Conservation (phyloP, 306 rosid species). For the Luffa acutangula region DNA sequence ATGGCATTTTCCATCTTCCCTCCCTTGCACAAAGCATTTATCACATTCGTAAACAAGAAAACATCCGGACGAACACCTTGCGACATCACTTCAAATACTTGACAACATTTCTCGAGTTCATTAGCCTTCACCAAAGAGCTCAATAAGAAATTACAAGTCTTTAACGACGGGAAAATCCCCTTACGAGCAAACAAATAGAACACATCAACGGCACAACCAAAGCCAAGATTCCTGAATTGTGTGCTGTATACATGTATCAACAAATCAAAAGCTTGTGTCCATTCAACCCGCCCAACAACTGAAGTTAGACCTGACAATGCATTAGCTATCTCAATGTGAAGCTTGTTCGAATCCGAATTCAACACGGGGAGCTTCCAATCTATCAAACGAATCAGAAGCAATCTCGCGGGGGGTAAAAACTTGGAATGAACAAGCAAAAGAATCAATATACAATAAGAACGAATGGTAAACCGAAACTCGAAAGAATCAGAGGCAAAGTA, state of each 20-base stretch:
- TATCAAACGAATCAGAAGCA: slow-evolving; percentile 38
- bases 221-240: slow-evolving; percentile 33
- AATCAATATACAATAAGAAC: slow-evolving; percentile 50
- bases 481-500: slow-evolving; percentile 31
- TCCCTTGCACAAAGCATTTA: slow-evolving; percentile 45
- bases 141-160: slow-evolving; percentile 44
- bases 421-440: slow-evolving; percentile 39
- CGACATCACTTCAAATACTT: slow-evolving; percentile 35
- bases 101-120: slow-evolving; percentile 31
- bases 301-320: slow-evolving; percentile 26
- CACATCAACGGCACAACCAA: slow-evolving; percentile 30
- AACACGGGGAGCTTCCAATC: slow-evolving; percentile 30
- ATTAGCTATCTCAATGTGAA: slow-evolving; percentile 30
- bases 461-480: slow-evolving; percentile 41
- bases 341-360: slow-evolving; percentile 8
- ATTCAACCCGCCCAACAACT: slow-evolving; percentile 4
- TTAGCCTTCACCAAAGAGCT: slow-evolving; percentile 44
- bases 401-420: slow-evolving; percentile 37
- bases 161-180: slow-evolving; percentile 34
- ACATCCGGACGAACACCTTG: slow-evolving; percentile 36
- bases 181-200: slow-evolving; percentile 23
- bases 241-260: slow-evolving; percentile 46
- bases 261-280: slow-evolving; percentile 41
- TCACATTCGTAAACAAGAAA: slow-evolving; percentile 40
- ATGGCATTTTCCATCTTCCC: slow-evolving; percentile 48